Evolutionary conservation across 192 early-diverging fungal species (phyloP), one percentile per base, ranked within the genome.

Genomic region (Funneliformis mosseae): DNA sequence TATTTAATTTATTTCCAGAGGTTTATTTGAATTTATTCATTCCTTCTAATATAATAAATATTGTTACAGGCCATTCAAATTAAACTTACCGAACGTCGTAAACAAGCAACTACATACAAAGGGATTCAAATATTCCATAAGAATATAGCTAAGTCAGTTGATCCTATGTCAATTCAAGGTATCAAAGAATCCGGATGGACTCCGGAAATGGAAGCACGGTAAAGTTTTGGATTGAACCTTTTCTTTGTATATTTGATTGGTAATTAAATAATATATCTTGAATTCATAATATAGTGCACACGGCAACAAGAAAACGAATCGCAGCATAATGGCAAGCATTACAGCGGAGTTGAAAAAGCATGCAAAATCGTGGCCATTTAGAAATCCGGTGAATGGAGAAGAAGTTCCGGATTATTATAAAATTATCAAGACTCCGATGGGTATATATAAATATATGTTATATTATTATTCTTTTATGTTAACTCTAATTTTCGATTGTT

Each of bases 341-440:
- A 91, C 94, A 1, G 83, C 89, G 42, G 96, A 96, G 76, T 88
- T 97, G 79, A 84, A 91, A 78, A 91, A 91, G 8, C 93, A 97
- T 84, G 83, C 90, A 1, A 88, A 91, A 25, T 89, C 96, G 10
- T 99, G 98, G 98, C 97, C 98, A 12, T 99, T 99, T 83, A 89
- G 90, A 79, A 91, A 93, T 55, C 96, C 97, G 16, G 98, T 99
- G 9, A 92, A 95, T 59, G 84, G 87, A 3, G 89, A 94, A 25
- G 94, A 96, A 45, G 97, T 99, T 1, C 90, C 95, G 3, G 97
- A 98, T 84, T 99, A 99, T 83, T 97, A 99, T 78, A 88, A 92
- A 6, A 93, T 99, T 61, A 97, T 99, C 83, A 97, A 92, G 67
- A 92, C 98, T 68, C 98, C 98, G 10, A 99, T 99, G 97, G 96